Evolutionary conservation across 2,329 filamentous ascomycete genomes (phyloP).

Genomic region (Colletotrichum incanum): DNA sequence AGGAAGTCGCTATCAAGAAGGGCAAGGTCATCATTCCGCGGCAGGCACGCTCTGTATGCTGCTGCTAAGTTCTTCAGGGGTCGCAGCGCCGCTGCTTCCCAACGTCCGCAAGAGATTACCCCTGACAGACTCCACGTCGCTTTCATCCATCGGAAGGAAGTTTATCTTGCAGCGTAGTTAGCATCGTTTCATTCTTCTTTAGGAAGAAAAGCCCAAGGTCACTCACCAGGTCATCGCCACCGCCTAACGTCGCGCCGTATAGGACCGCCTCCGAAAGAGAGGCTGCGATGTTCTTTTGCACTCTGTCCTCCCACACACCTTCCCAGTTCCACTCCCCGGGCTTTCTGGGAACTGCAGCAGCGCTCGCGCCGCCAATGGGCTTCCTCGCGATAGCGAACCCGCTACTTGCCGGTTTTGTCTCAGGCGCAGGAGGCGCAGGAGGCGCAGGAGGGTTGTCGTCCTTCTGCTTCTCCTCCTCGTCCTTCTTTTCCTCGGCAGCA

Average conservation of each 20-base stretch:
- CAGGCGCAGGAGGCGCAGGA: constrained; percentile 6
- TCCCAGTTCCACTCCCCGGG: constrained; percentile 98
- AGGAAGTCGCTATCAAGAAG: constrained; percentile 35
- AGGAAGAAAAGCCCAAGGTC: not conserved
- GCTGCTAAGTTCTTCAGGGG: constrained; percentile 44
- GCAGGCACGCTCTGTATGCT: constrained; percentile 38
- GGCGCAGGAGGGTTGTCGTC: no score
- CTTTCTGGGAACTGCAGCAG: constrained; percentile 56
- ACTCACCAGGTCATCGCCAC: constrained; percentile 53
- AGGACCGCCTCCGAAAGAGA: constrained; percentile 86
- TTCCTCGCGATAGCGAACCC: constrained; percentile 41
- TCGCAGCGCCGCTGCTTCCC: constrained; percentile 48
- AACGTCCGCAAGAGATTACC: constrained; percentile 71
- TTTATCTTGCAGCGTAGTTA: constrained; percentile 65
- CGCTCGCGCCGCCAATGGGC: constrained; percentile 30
- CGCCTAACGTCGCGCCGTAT: constrained; percentile 73
- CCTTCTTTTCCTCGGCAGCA: constrained; percentile 1
- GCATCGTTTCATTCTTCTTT: not conserved
- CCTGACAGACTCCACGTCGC: constrained; percentile 71
- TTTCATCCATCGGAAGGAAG: constrained; percentile 76
- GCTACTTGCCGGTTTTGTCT: constrained; percentile 17
- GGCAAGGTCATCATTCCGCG: constrained; percentile 25
- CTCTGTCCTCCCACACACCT: constrained; percentile 94
- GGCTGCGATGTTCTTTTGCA: constrained; percentile 82
- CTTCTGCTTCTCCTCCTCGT: constrained; percentile 45